Percentiles rank a stretch among this genome's conserved stretches.
Evolutionary conservation across 208 protist genomes (phyloP).

Genomic region (Trypanosoma congolense): DNA sequence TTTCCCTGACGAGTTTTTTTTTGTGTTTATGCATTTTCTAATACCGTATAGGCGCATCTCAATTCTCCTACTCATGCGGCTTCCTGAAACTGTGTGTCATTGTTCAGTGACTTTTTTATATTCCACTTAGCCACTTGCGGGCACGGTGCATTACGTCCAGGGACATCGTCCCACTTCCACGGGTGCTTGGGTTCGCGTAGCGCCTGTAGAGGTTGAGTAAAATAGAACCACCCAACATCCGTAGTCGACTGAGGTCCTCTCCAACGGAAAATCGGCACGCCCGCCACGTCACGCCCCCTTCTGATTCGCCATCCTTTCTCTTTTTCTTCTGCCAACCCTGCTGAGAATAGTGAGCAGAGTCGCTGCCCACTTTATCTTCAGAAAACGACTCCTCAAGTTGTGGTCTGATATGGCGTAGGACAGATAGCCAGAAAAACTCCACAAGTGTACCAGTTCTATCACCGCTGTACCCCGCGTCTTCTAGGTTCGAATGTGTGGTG

Average conservation of each 20-base stretch:
- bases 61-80: too few species aligned
- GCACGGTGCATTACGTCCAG: not conserved
- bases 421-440: conserved; percentile 22
- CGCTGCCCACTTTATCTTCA: not conserved
- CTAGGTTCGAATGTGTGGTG: not conserved
- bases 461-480: not conserved
- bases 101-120: too few species aligned
- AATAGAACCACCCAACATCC: not conserved
- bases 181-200: not conserved
- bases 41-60: too few species aligned
- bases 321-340: conserved; percentile 1
- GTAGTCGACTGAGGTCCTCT: not conserved
- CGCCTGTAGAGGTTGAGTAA: conserved; percentile 1
- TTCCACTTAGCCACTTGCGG: not conserved
- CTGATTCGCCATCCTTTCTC: conserved; percentile 6
- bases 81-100: too few species aligned
- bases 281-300: not conserved
- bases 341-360: not conserved
- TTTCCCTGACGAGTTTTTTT: too few species aligned
- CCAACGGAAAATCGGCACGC: not conserved
- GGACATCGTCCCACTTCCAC: not conserved
- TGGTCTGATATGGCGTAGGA: conserved; percentile 10
- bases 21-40: too few species aligned
- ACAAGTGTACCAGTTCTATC: conserved; percentile 11
- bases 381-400: conserved; percentile 12